These are phyloP conservation scores for Globisporangium sylvaticum DNA, from an alignment of 352 stramenopile species.

Conservation along the genomic window DNA sequence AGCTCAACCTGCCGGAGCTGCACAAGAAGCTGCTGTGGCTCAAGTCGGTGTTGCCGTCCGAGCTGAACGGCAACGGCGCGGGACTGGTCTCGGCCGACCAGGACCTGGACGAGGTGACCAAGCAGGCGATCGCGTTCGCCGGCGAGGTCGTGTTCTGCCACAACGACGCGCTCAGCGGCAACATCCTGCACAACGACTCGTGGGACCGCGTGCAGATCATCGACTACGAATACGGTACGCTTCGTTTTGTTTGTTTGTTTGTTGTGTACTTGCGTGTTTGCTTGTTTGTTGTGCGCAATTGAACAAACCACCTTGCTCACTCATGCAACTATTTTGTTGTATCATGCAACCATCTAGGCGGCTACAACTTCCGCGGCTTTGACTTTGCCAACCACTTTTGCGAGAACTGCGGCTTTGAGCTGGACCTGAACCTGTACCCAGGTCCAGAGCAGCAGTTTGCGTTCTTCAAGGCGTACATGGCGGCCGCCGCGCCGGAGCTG, in stretches of 20 bases:
- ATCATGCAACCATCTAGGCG: constrained; percentile 25
- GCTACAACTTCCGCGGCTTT: constrained; percentile 91
- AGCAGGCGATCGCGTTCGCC: constrained; percentile 71
- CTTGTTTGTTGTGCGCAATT: background rate
- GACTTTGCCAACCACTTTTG: constrained; percentile 96
- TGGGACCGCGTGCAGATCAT: constrained; percentile 91
- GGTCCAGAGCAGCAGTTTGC: constrained; percentile 72
- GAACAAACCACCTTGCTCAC: background rate
- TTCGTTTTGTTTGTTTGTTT: background rate
- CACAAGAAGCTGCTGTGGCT: constrained; percentile 75
- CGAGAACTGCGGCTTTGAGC: constrained; percentile 92
- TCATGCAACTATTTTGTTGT: background rate
- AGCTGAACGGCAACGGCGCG: constrained; percentile 59
- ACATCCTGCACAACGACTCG: constrained; percentile 72
- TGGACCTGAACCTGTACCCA: constrained; percentile 86
- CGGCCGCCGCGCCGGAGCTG: constrained; percentile 52
- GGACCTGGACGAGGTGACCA: constrained; percentile 67
- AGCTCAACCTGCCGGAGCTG: constrained; percentile 57
- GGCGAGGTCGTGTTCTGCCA: constrained; percentile 90
- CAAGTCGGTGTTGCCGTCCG: constrained; percentile 77
- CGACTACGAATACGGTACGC: constrained; percentile 90
- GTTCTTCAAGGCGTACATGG: constrained; percentile 88
- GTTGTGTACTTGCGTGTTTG: background rate
- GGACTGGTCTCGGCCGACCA: constrained; percentile 39
- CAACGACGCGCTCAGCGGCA: constrained; percentile 91